phyloP scores from a whole-genome alignment of 202 grass and related monocot genomes.

The Cymbopogon flexuosus region DNA sequence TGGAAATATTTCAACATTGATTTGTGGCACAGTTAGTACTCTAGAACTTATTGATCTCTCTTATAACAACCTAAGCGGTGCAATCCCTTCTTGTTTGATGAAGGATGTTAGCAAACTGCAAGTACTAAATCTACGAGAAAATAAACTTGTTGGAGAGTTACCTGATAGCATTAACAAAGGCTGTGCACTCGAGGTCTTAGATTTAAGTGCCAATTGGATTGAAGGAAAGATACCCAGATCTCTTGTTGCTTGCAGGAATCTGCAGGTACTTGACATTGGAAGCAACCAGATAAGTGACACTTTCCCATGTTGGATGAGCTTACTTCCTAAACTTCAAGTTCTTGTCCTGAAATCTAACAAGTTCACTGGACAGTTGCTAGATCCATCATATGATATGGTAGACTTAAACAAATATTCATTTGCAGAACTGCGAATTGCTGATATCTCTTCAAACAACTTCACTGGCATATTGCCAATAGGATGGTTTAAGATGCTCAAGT shows the following conservation, averaged over 20 bases:
- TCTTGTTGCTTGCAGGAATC: neutral
- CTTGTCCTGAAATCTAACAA: neutral
- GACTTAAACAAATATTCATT: neutral
- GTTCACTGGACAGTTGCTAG: neutral
- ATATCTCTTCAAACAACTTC: neutral
- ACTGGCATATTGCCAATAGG: neutral
- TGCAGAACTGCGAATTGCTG: neutral
- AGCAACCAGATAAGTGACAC: constrained; percentile 6
- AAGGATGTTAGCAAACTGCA: neutral
- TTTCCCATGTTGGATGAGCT: constrained; percentile 36
- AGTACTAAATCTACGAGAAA: neutral
- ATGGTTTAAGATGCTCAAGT: neutral
- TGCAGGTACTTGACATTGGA: neutral
- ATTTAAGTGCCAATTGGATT: neutral
- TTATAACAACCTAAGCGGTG: neutral
- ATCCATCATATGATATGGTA: neutral
- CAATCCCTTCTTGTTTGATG: neutral
- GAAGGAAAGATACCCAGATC: neutral
- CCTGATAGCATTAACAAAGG: neutral
- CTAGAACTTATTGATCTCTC: constrained; percentile 38
- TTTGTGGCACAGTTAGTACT: constrained; percentile 7
- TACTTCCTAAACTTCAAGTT: neutral
- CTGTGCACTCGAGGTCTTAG: neutral
- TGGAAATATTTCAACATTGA: neutral
- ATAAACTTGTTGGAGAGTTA: neutral